Evolutionary conservation across 2,329 filamentous ascomycete genomes (phyloP), one percentile per base, ranked within the genome.

Genomic region (Cladosporium sphaerospermum): DNA sequence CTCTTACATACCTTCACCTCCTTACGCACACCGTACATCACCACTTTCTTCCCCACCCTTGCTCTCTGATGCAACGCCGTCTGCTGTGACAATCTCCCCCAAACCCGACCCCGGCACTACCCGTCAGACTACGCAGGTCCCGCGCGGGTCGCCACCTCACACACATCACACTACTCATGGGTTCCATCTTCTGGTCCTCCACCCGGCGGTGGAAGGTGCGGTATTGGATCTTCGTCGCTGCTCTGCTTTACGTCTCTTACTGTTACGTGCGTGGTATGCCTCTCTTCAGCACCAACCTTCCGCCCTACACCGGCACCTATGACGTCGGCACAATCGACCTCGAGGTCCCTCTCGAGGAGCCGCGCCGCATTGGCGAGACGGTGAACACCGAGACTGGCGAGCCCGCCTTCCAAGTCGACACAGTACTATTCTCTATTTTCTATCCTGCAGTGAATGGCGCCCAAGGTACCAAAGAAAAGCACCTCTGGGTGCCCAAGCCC

Each of bases 401-500:
- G 34, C 68, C 69, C 16, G 70, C 71, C 5, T 75, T 76, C 45
- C 66, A 74, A 58, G 61, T 76, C n/a, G 59, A 70, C 31, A 75
- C 73, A 8, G 68, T 76, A 4, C 67, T 75, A 3, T 69, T 75
- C 56, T 73, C 73, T 1, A 57, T 76, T 2, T 76, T 73, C 64
- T 76, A 75, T 50, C 73, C 73, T 1, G 67, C 73, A 1, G 58
- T 60, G 1, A 60, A 64, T 39, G 65, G 63, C 32, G 56, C 56
- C 6, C 23, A 18, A n/a, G 57, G 64, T 8, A 36, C 45, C 31
- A 60, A 64, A 41, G 58, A 65, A 16, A 59, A 63, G 19, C 72
- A 74, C 45, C 68, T 65, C 8, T 75, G 73, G 73, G 63, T 75
- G 16, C 69, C 72, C 6, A 71, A 71, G 42, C 73, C 73, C 1